phyloP scores from a whole-genome alignment of 768 basidiomycete genomes.

The Dioszegia aurantiaca region DNA sequence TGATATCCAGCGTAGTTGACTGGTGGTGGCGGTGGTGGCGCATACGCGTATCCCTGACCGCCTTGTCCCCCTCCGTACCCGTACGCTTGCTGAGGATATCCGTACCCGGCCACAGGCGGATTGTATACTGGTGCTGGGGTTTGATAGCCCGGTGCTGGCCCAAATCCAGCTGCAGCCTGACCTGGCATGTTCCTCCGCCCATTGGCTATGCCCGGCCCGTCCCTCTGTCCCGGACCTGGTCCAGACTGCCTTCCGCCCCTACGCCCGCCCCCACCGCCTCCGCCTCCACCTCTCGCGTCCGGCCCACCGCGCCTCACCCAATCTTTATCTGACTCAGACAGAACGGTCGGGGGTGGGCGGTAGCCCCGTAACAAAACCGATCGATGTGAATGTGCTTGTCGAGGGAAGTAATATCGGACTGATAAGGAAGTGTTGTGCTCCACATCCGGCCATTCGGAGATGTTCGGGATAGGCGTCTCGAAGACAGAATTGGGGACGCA shows the following conservation, averaged over 20 bases:
- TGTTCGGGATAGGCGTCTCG: constrained; percentile 64
- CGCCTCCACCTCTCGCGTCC: constrained; percentile 22
- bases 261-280: too few relatives aligned
- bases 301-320: constrained; percentile 58
- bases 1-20: constrained; percentile 23
- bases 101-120: constrained; percentile 12
- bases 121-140: constrained; percentile 1
- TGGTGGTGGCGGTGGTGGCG: constrained; percentile 21
- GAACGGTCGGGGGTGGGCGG: constrained; percentile 60
- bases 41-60: constrained; percentile 35
- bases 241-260: constrained; percentile 31
- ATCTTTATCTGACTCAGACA: constrained; percentile 72
- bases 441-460: constrained; percentile 69
- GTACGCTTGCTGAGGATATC: constrained; percentile 30
- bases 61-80: constrained; percentile 56
- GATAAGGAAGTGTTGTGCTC: constrained; percentile 82
- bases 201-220: constrained; percentile 32
- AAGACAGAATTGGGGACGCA: constrained; percentile 91
- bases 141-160: constrained; percentile 4
- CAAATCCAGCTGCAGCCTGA: constrained; percentile 17
- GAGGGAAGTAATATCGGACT: constrained; percentile 82
- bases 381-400: constrained; percentile 77
- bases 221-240: constrained; percentile 12
- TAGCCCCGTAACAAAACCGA: constrained; percentile 77
- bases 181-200: constrained; percentile 9